Evolutionary conservation across 805 yeast species (phyloP), one percentile per base, ranked within the genome.

Genomic region (Ogataea ramenticola): DNA sequence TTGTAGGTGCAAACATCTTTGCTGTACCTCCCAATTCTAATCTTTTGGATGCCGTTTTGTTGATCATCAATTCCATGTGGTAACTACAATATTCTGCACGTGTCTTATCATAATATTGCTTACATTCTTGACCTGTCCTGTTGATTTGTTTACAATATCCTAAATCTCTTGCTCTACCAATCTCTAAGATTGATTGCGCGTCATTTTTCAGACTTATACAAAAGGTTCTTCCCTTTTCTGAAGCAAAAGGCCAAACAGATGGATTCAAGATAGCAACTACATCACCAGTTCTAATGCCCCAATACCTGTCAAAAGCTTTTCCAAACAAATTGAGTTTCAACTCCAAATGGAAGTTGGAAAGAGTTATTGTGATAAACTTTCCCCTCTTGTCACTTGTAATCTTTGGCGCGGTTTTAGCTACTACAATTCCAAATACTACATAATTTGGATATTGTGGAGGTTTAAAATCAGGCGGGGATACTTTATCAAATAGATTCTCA

Each of bases 261-360:
- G 99, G 97, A 55, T 90, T 91, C 42, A 90, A 60, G 1, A 91
- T 56, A 0, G 83, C 84, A 11, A 90, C 61, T 0, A 90, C 62
- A 47, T 85, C 88, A 0, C 98, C 97, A 1, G 79, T 69, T 42
- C 78, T 67, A 2, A 89, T 54, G 49, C 84, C 87, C 80, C 86
- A 86, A 60, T 79, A 84, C 55, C 75, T 77, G 20, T 77, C 75
- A 48, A 82, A 82, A 4, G 88, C 85, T 16, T 70, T 65, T 1
- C 82, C 89, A 56, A 84, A 82, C 3, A 90, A 58, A 45, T 79
- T 74, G 6, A 88, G 55, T 39, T 79, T 76, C 2, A 89, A 60
- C 2, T 75, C 74, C 42, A 72, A 74, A 42, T 70, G 70, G 53
- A 89, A 82, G 56, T 86, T 85, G 0, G 95, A 84, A 3, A 91